Evolutionary conservation across 495 filamentous ascomycete species (phyloP), one percentile per base, ranked within the genome.

Genomic region (Podospora tetraspora): DNA sequence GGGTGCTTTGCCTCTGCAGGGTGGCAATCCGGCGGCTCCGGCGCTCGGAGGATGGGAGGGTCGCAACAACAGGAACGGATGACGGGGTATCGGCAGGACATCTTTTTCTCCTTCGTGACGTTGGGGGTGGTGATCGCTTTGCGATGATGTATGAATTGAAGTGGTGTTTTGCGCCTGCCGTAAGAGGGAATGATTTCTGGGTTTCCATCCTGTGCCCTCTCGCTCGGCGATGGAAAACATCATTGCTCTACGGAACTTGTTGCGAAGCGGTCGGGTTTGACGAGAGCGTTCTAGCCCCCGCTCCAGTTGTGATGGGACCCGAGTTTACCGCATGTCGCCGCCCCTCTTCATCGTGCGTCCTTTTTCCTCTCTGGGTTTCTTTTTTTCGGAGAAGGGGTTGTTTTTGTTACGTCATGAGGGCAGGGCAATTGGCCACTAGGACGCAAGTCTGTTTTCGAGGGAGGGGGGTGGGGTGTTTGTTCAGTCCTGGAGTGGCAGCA

Each of bases 341-440:
- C 43, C 43, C 37, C 34, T 37, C 34, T 43, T 12, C 19, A 6
- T 52, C 16, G 43, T 52, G 43, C n/a, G 43, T 52, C 43, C 43
- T n/a, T 52, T 52, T 52, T 52, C 16, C 16, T n/a, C 43, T 52
- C 43, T n/a, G 43, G 43, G 43, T n/a, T 52, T 52, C 43, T 52
- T 52, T 52, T 52, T 52, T 52, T 52, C 43, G 43, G 43, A 19
- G 43, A 19, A 19, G 43, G 43, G 43, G 43, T 34, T 34, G 25
- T 59, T 22, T 25, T 59, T 32, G 52, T 66, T 66, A 66, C 64
- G 64, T 66, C 64, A 66, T 59, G 25, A 24, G 24, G 58, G 32
- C 19, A 21, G 52, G n/a, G 57, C 52, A 66, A 66, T 66, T 66
- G 64, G 57, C 57, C 64, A 66, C 57, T 66, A 25, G 19, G 32